Conservation (phyloP, 345 rosid species). For the Isatis tinctoria region DNA sequence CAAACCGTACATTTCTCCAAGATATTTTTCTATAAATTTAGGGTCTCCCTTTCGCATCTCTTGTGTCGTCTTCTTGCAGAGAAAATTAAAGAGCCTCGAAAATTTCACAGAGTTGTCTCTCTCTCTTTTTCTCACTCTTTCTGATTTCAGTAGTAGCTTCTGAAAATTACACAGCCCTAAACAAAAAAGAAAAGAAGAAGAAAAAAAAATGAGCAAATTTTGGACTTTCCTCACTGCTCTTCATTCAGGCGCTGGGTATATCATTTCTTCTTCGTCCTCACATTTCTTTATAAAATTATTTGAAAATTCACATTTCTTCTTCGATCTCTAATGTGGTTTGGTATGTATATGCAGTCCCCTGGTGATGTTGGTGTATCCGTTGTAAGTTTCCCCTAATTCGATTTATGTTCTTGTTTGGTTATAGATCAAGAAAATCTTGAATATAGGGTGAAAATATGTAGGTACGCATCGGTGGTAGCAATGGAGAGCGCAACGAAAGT, state of each 20-base stretch:
- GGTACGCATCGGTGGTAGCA: conserved; percentile 79
- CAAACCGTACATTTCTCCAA: conserved; percentile 1
- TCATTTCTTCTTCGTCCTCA: not conserved
- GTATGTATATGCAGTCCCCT: conserved; percentile 47
- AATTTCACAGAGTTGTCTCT: not conserved
- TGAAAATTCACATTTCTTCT: not conserved
- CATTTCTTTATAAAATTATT: not conserved
- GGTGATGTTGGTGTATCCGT: conserved; percentile 72
- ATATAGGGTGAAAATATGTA: not conserved
- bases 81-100: conserved; percentile 14
- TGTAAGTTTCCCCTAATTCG: conserved; percentile 39
- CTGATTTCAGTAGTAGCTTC: not conserved
- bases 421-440: not conserved
- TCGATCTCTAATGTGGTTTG: not conserved
- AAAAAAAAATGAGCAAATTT: conserved; percentile 17
- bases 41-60: not conserved
- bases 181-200: not conserved
- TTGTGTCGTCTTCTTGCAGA: conserved; percentile 18
- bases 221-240: conserved; percentile 55
- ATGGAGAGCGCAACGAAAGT: conserved; percentile 62
- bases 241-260: conserved; percentile 63
- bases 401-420: not conserved
- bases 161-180: not conserved
- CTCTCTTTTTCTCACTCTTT: not conserved
- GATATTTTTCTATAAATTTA: conserved; percentile 12